Evolutionary conservation across 2,329 filamentous ascomycete species (phyloP), one percentile per base, ranked within the genome.

Genomic region (Grosmannia penicillata): DNA sequence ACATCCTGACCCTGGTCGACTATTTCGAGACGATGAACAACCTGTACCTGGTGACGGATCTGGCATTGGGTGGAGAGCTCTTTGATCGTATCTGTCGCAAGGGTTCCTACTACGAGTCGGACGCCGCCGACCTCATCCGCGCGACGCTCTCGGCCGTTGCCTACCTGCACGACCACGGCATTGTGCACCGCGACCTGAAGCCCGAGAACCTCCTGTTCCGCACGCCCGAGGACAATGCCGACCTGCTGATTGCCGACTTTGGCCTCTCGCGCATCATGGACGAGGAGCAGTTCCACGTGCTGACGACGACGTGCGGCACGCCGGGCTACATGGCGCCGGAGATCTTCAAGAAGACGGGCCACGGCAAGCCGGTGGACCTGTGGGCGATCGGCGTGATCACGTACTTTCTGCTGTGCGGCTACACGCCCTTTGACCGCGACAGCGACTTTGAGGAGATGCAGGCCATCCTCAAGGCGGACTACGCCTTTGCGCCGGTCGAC

Each of bases 11-110:
- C 1, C 71, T 98, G 42, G 91, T 96, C 51, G 91, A 98, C 65
- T 98, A 96, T 62, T 98, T 98, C 55, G 91, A 98, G 65, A 98
- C 91, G 7, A 93, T 95, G 83, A 96, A 98, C 65, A 98, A 98
- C 61, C 72, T 98, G 48, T 98, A 98, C 58, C 78, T 98, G 27
- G 91, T 98, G 37, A 96, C 91, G 31, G 91, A 98, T 54, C 80
- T 98, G 24, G 91, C 91, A 15, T 77, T 96, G 15, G 91, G 91
- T 46, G 91, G 91, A 49, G 91, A 98, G 60, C 75, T 98, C 14
- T 98, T 98, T 57, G 91, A 98, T 59, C 84, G 91, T 50, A 98
- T 98, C 59, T 98, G 91, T 61, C 82, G 91, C 47, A 98, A 98
- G 64, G 91, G 91, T 48, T 93, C 84, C 43, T 98, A 98, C 68